phyloP scores from a whole-genome alignment of 2,329 filamentous ascomycete species.

The Ophiostoma himal-ulmi region DNA sequence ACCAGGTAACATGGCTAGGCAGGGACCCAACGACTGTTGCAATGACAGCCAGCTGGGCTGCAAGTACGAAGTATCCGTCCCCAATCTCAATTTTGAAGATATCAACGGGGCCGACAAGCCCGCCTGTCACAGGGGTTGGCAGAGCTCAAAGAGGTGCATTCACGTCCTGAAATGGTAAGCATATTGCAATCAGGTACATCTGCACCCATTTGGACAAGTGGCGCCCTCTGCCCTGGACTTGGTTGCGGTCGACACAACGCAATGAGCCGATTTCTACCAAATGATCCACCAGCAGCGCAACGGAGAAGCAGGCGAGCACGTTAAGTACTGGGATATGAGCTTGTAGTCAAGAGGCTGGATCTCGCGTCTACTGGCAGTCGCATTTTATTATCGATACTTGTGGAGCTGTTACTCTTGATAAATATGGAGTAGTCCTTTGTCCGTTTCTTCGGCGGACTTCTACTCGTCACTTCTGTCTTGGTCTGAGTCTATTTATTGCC shows the following conservation, averaged over 20 bases:
- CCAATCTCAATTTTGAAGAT: background rate
- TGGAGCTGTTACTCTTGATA: background rate
- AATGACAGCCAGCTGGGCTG: background rate
- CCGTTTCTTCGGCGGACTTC: background rate
- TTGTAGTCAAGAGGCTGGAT: background rate
- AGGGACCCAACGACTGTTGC: background rate
- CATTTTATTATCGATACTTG: background rate
- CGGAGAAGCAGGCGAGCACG: background rate
- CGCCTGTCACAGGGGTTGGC: background rate
- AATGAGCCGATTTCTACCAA: background rate
- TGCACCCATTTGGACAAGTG: background rate
- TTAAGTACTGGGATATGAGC: background rate
- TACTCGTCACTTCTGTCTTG: slow-evolving; percentile 6
- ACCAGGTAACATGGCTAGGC: background rate
- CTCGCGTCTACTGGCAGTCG: background rate
- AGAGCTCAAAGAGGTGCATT: background rate
- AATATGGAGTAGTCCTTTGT: background rate
- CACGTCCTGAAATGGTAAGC: background rate
- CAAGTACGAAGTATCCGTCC: background rate
- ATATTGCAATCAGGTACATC: background rate
- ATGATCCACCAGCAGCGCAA: background rate
- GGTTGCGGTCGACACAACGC: background rate
- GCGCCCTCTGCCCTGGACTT: slow-evolving; percentile 4
- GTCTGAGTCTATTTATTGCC: background rate
- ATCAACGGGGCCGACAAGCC: background rate